phyloP scores from a whole-genome alignment of 2,329 filamentous ascomycete species.

The Phaeosphaeria sp. region DNA sequence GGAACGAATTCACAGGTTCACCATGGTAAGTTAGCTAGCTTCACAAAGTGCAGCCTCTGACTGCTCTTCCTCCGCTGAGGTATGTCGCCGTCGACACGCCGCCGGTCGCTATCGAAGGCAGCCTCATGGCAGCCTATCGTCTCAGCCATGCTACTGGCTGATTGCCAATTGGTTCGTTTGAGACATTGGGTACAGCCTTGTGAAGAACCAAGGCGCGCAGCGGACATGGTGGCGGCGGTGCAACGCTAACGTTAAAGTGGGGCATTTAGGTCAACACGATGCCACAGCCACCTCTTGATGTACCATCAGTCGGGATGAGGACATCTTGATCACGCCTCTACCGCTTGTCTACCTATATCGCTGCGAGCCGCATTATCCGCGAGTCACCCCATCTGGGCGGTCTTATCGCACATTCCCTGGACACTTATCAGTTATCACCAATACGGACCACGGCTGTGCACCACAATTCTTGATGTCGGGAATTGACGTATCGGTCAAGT shows the following conservation, averaged over 20 bases:
- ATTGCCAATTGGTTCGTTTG: neutral
- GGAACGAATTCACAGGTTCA: neutral
- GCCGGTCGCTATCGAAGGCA: neutral
- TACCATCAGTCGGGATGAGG: neutral
- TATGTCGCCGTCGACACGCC: neutral
- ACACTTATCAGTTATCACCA: neutral
- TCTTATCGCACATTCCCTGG: too few relatives aligned
- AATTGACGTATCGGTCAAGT: neutral
- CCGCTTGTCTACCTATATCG: neutral
- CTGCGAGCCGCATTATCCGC: neutral
- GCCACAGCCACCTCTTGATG: neutral
- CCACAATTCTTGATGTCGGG: neutral
- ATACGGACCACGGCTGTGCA: neutral
- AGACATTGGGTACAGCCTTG: neutral
- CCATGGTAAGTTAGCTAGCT: neutral
- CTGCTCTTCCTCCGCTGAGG: neutral
- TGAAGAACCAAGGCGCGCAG: neutral
- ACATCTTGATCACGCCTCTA: neutral
- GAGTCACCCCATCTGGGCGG: neutral
- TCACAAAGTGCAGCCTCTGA: neutral
- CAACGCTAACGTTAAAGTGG: neutral
- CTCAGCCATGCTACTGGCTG: neutral
- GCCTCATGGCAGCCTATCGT: neutral
- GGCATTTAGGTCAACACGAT: neutral
- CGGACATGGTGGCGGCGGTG: neutral